A percentile compares a stretch with the other conserved stretches of the same genome.
phyloP scores from a whole-genome alignment of 495 filamentous ascomycete genomes.

The Polyplosphaeria fusca region DNA sequence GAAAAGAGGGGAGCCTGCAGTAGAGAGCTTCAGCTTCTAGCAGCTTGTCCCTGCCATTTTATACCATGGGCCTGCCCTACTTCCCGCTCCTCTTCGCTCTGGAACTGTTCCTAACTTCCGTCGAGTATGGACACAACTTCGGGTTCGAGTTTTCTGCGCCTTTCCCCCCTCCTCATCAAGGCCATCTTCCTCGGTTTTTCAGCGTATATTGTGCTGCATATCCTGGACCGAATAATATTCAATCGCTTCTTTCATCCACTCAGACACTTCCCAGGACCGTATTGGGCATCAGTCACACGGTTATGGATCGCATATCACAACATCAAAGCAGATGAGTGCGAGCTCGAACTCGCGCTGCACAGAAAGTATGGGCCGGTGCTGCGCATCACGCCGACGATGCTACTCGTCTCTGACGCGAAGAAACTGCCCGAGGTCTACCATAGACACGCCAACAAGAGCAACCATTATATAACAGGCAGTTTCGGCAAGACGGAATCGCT shows the following conservation, averaged over 20 bases:
- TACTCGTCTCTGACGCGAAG: slow-evolving; percentile 38
- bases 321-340: slow-evolving; percentile 45
- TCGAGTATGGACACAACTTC: too few species aligned
- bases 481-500: slow-evolving; percentile 50
- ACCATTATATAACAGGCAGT: slow-evolving; percentile 51
- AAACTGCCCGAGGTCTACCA: slow-evolving; percentile 53
- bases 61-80: too few species aligned
- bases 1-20: too few species aligned
- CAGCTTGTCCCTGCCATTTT: too few species aligned
- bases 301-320: slow-evolving; percentile 53
- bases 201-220: slow-evolving; percentile 14
- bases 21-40: too few species aligned
- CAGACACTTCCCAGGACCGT: slow-evolving; percentile 52
- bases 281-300: slow-evolving; percentile 51
- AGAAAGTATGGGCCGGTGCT: slow-evolving; percentile 47
- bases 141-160: too few species aligned
- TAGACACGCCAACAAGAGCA: slow-evolving; percentile 54
- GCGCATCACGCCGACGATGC: slow-evolving; percentile 39
- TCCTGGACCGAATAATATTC: slow-evolving; percentile 39
- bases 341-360: slow-evolving; percentile 43
- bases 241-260: slow-evolving; percentile 56
- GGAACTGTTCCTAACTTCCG: too few species aligned
- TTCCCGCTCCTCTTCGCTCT: too few species aligned
- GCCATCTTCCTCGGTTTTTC: slow-evolving; percentile 15
- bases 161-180: slow-evolving; percentile 1